phyloP scores from a whole-genome alignment of 2,329 filamentous ascomycete genomes.

The Venturia carpophila region DNA sequence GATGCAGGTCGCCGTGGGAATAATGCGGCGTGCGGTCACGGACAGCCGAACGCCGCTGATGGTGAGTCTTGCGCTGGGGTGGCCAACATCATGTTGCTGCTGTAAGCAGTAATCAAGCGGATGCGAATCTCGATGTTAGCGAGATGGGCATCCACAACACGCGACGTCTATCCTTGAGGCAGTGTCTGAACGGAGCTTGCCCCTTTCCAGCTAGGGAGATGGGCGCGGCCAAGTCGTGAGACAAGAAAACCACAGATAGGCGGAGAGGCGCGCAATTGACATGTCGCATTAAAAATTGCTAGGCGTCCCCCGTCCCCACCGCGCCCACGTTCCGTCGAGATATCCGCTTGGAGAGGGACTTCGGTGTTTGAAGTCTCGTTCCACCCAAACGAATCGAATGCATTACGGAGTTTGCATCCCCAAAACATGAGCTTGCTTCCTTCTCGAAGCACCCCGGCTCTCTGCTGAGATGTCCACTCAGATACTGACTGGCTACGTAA shows the following conservation, averaged over 20 bases:
- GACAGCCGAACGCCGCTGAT: background rate
- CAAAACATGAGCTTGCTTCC: background rate
- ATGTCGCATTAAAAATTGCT: background rate
- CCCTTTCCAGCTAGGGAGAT: background rate
- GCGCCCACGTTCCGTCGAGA: background rate
- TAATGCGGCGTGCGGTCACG: background rate
- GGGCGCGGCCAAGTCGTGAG: background rate
- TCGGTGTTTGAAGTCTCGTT: background rate
- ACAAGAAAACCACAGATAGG: background rate
- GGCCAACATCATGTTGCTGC: too few species aligned
- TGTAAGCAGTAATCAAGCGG: too few species aligned
- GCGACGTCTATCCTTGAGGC: background rate
- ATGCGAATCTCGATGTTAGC: too few species aligned
- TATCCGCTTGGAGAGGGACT: too few species aligned
- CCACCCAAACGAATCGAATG: background rate
- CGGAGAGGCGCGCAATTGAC: background rate
- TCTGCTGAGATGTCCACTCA: background rate
- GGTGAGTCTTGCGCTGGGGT: background rate
- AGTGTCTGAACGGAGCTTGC: background rate
- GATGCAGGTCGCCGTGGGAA: too few species aligned
- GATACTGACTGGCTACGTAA: background rate
- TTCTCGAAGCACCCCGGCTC: conserved; percentile 1
- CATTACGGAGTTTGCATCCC: background rate
- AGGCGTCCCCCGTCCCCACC: background rate
- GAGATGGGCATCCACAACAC: background rate